Base-by-base conservation (phyloP, 805 yeast species). In the Tetrapisispora fleetii region DNA sequence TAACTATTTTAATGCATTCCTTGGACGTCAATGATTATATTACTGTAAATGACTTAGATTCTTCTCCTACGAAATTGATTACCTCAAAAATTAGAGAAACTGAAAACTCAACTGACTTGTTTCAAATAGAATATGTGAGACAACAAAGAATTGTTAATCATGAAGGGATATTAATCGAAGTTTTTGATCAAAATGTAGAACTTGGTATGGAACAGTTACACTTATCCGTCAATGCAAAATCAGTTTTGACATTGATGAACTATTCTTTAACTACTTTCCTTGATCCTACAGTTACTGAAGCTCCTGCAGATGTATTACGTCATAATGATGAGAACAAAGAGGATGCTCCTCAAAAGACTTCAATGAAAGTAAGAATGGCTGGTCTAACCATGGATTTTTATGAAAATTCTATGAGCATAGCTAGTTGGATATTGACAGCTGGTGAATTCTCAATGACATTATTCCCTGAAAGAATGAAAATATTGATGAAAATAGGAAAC, bases 211-310 rank as follows among this genome's bases (percentile, higher is more conserved):
- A 96, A 0, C 87, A 95, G 14, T 77, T 93, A 47, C 79, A 79
- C 52, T 74, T 85, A 36, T 83, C 85, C 2, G 66, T 90, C 7
- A 80, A 95, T 0, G 79, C 97, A 43, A 84, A 79, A 58, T 84
- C 95, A 1, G 67, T 85, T 16, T 71, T 93, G 52, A 83, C 95
- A 1, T 68, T 93, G 14, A 67, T 91, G 53, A 91, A 89, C 62
- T 93, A 83, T 62, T 72, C 85, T 1, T 69, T 90, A 58, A 85
- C 88, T 41, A 93, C 98, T 0, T 93, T 93, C 62, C 84, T 96
- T 0, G 83, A 83, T 64, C 95, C 95, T 0, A 49, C 79, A 52
- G 81, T 84, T 1, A 78, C 77, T 6, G 80, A 78, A 40, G 69
- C 80, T 1, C 85, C 87, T 0, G 83, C 89, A 0, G 90, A 83